Evolutionary conservation across 208 protist species (phyloP), one percentile per base, ranked within the genome.

Genomic region (Crithidia brevicula): DNA sequence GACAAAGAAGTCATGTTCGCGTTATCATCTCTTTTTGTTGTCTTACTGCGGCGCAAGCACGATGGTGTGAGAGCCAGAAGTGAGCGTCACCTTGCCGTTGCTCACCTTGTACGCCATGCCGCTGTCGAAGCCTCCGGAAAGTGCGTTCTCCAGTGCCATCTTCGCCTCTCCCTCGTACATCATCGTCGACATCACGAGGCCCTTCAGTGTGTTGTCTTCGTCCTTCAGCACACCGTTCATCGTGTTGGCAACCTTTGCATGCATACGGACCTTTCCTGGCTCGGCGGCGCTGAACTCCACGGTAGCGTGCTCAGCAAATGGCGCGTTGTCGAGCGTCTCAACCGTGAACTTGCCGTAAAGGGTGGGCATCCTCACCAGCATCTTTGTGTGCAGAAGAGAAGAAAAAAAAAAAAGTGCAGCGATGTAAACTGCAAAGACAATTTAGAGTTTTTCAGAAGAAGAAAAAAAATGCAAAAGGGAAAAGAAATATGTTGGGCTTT

Each of bases 101-200:
- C 74, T 54, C 52, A 38, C 25, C 33, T 22, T 52, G 51, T 63
- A 78, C 49, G 31, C 18, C 72, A 85, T 75, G n/a, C 83, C 83
- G 0, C 28, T 53, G 27, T 25, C 11, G 63, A 84, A 82, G 10
- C 78, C 82, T 13, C 60, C 22, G n/a, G 23, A 20, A n/a, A 89
- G 36, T 5, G 71, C 57, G 40, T 27, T 4, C 67, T 89, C 83
- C 1, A 85, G 63, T 6, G 61, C 51, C 74, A 81, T 77, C 28
- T 58, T 22, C 13, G 40, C 49, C 3, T 52, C 43, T 4, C 52
- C 57, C 20, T 65, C 75, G 57, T 72, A 52, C 79, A 76, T 85
- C 51, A 27, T 52, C n/a, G 83, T 89, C 10, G 83, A 85, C 23
- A 75, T 74, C 16, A 89, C 51, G 7, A 57, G n/a, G 8, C 79